phyloP scores from a whole-genome alignment of 768 basidiomycete species.

The Lactarius sp. region DNA sequence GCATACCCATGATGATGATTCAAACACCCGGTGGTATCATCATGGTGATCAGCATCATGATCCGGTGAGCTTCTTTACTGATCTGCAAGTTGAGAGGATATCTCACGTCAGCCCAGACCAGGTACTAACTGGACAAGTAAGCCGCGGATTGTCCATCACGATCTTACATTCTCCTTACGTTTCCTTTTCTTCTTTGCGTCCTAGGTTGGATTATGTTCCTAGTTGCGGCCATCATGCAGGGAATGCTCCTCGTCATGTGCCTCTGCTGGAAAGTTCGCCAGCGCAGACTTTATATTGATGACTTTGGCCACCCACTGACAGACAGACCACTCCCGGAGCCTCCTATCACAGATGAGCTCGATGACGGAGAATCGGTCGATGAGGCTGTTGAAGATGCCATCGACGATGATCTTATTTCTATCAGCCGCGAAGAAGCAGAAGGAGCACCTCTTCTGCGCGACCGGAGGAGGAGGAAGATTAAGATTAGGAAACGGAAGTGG shows the following conservation, averaged over 20 bases:
- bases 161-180: background rate
- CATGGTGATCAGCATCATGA: slow-evolving; percentile 81
- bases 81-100: slow-evolving; percentile 2
- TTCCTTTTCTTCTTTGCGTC: slow-evolving; percentile 1
- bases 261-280: slow-evolving; percentile 82
- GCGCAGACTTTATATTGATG: slow-evolving; percentile 68
- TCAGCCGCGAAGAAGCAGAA: slow-evolving; percentile 16
- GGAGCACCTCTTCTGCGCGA: slow-evolving; percentile 1
- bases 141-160: slow-evolving; percentile 24
- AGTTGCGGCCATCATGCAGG: slow-evolving; percentile 82
- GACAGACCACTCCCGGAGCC: slow-evolving; percentile 21
- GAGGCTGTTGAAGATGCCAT: slow-evolving; percentile 24
- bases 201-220: slow-evolving; percentile 78
- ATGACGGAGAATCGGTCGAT: slow-evolving; percentile 22
- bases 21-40: slow-evolving; percentile 85
- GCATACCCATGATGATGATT: slow-evolving; percentile 93
- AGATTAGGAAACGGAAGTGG: slow-evolving; percentile 9
- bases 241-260: slow-evolving; percentile 77
- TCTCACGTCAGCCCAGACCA: slow-evolving; percentile 40
- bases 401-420: slow-evolving; percentile 21
- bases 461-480: slow-evolving; percentile 14
- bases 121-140: slow-evolving; percentile 84
- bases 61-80: slow-evolving; percentile 41
- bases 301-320: slow-evolving; percentile 68
- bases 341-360: slow-evolving; percentile 12